A percentile compares a stretch with the other conserved stretches of the same genome.
Evolutionary conservation across 441 rosid species (phyloP).

Genomic region (Adansonia gregorii): DNA sequence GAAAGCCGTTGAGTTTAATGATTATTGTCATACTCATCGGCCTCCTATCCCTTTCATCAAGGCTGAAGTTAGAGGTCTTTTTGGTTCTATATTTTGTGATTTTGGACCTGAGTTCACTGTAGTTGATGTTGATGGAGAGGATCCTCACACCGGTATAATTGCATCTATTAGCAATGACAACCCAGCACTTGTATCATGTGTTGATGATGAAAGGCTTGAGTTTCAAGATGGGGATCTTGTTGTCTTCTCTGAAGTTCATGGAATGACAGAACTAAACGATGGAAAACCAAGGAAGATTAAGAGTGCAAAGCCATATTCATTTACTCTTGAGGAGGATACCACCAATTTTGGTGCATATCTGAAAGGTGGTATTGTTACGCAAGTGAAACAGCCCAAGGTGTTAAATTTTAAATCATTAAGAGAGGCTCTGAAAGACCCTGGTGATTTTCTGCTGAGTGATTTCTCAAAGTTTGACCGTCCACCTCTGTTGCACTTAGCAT

Average conservation of each 20-base stretch:
- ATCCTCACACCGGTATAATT: slow-evolving; percentile 88
- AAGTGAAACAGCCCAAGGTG: slow-evolving; percentile 86
- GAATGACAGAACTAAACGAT: slow-evolving; percentile 94
- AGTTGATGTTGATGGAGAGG: slow-evolving; percentile 91
- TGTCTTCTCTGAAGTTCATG: slow-evolving; percentile 86
- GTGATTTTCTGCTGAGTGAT: slow-evolving; percentile 91
- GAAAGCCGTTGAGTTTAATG: slow-evolving; percentile 78
- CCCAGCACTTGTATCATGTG: slow-evolving; percentile 82
- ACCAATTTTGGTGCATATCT: slow-evolving; percentile 55
- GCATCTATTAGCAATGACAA: slow-evolving; percentile 93
- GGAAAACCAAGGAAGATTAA: slow-evolving; percentile 88
- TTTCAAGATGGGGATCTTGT: slow-evolving; percentile 94
- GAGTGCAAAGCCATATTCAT: slow-evolving; percentile 81
- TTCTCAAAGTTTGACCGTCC: slow-evolving; percentile 95
- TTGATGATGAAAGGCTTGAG: slow-evolving; percentile 96
- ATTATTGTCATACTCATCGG: slow-evolving; percentile 77
- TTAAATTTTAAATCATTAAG: slow-evolving; percentile 78
- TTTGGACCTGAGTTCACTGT: slow-evolving; percentile 92
- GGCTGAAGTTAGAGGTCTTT: slow-evolving; percentile 95
- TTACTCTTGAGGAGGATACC: slow-evolving; percentile 84
- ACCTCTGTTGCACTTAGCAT: slow-evolving; percentile 86
- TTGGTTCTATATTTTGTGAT: slow-evolving; percentile 93
- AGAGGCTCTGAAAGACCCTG: slow-evolving; percentile 88
- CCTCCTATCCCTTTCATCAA: slow-evolving; percentile 91
- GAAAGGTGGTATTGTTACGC: slow-evolving; percentile 97